Base-by-base conservation (phyloP, 192 early-diverging fungal species). In the Geranomyces michiganensis region DNA sequence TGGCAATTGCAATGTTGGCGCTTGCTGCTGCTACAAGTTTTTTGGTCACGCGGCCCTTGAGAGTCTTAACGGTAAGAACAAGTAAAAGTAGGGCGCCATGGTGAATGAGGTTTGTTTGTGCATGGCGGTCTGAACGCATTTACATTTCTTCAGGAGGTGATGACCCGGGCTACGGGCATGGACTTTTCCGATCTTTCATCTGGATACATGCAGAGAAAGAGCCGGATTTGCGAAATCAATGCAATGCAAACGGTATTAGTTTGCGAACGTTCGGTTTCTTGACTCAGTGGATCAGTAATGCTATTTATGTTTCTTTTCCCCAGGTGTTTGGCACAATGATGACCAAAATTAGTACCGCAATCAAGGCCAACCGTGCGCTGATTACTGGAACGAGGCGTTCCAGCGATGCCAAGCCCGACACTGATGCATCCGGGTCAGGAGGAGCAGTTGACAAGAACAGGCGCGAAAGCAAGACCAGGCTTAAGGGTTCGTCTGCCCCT, bases 191-290 rank as follows among this genome's bases (percentile, higher is more conserved):
- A 31, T n/a, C 62, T 64, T 31, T 15, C 2, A 21, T 3, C 6
- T 24, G 62, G 62, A 17, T 64, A 64, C 22, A 3, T 64, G 41
- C 7, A 41, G 6, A 3, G 22, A 43, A 33, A 10, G 21, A 4
- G 2, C 21, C 29, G 3, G 1, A 29, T 64, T 4, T 10, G 6
- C 14, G 62, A 64, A 45, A 19, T 64, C 21, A 17, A 1, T 5
- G 21, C 17, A 1, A 64, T 64, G 62, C 62, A 64, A 24, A 36
- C 33, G 62, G 58, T 60, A 53, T 53, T 4, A 53, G 36, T 41
- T 41, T 7, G 5, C 36, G 3, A 41, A 41, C 10, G 10, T 41
- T 41, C 10, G 5, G 5, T 10, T 41, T 41, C 36, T 41, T 3
- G 36, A 10, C 3, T 41, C n/a, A n/a, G n/a, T n/a, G n/a, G n/a